Evolutionary conservation across 768 basidiomycete genomes (phyloP).

Genomic region (Collybiopsis luxurians): DNA sequence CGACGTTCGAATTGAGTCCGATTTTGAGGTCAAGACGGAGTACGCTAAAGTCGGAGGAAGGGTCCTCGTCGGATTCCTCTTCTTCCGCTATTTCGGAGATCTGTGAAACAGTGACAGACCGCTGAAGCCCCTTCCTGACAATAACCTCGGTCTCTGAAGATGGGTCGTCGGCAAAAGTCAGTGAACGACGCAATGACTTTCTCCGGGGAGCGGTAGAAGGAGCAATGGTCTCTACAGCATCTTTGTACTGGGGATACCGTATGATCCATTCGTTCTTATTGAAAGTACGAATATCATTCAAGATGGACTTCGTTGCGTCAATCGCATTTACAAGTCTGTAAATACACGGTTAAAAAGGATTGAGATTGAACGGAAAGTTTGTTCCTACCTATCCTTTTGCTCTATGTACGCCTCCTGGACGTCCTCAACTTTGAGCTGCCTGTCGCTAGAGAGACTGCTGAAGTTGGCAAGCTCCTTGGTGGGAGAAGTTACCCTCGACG

Average conservation of each 20-base stretch:
- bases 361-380: not conserved
- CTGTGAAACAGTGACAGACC: conserved; percentile 58
- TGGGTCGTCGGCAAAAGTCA: conserved; percentile 87
- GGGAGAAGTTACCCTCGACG: conserved; percentile 33
- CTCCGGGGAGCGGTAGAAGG: conserved; percentile 31
- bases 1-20: conserved; percentile 64
- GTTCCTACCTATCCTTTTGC: conserved; percentile 68
- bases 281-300: conserved; percentile 72
- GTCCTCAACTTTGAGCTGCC: conserved; percentile 60
- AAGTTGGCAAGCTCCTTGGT: conserved; percentile 25
- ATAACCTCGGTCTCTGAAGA: conserved; percentile 63
- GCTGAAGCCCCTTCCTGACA: conserved; percentile 45
- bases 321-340: conserved; percentile 64
- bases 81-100: conserved; percentile 46
- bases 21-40: conserved; percentile 92
- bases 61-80: conserved; percentile 29
- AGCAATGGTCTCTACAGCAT: conserved; percentile 32
- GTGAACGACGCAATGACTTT: conserved; percentile 55
- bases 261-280: conserved; percentile 88
- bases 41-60: conserved; percentile 73
- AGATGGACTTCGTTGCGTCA: conserved; percentile 63
- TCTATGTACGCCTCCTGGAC: conserved; percentile 75
- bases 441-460: conserved; percentile 26
- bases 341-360: not conserved
- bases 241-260: conserved; percentile 76